These are phyloP conservation scores for Dacryopinax spathularia DNA, from an alignment of 768 basidiomycete species.

Conservation along the genomic window DNA sequence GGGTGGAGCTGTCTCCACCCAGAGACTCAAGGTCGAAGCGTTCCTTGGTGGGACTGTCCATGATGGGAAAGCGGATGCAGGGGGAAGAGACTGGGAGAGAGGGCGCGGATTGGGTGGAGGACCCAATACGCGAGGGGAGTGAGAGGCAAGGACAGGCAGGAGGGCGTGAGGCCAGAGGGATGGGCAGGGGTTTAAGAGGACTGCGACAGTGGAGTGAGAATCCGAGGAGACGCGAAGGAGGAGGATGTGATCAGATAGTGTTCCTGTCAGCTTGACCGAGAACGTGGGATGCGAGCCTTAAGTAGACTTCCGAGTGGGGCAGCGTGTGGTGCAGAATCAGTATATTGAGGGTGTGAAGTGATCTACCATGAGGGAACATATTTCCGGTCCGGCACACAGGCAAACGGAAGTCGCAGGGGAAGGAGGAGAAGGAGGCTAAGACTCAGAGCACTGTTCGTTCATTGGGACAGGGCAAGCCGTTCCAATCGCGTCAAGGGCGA, in stretches of 20 bases:
- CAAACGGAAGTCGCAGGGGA: not conserved
- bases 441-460: too few species aligned
- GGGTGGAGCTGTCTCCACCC: not conserved
- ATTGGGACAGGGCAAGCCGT: not conserved
- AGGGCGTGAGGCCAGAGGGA: constrained; percentile 12
- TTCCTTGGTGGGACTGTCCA: not conserved
- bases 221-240: not conserved
- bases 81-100: constrained; percentile 2
- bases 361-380: not conserved
- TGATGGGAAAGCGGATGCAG: not conserved
- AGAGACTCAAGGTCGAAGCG: not conserved
- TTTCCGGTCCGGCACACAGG: not conserved
- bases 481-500: not conserved
- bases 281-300: not conserved
- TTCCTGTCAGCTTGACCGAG: not conserved
- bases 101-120: not conserved
- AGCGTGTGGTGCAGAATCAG: not conserved
- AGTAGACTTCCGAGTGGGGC: not conserved
- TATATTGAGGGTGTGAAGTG: not conserved
- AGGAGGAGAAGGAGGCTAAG: not conserved
- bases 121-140: not conserved
- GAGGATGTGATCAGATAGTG: too few species aligned
- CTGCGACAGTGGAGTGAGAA: not conserved
- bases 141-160: constrained; percentile 10
- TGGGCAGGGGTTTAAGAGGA: not conserved